Base-by-base conservation (phyloP, 2,329 filamentous ascomycete species). In the Berkeleyomyces rouxiae region DNA sequence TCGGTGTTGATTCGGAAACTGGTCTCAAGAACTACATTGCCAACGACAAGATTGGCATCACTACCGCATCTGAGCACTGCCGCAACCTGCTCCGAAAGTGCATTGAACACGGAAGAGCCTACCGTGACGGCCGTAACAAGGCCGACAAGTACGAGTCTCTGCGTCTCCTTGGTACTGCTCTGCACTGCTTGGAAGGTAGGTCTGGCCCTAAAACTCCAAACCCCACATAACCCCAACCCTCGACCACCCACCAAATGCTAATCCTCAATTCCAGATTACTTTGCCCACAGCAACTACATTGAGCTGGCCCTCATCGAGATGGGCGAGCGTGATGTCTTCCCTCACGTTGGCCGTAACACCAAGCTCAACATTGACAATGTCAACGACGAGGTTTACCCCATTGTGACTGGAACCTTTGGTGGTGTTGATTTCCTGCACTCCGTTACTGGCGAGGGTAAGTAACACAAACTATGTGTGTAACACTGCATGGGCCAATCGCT, bases 1-100 rank as follows among this genome's bases (percentile, higher is more conserved):
- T 96, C 43, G 82, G 81, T 55, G 81, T 97, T 68, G 89, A 97
- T 68, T 79, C 82, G 1, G 76, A 82, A 61, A 86, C 85, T 4
- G 87, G 87, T 68, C 78, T 95, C 75, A 97, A 97, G 77, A 93
- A 91, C 72, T 96, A 96, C 74, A 96, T 96, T 72, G 90, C 91
- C 46, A 90, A 90, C 66, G 91, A 96, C 72, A 76, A 82, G 59
- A 75, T 80, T 64, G 82, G 82, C 55, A 93, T 95, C 71, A 88
- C 87, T 74, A 95, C 87, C 53, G 95, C 89, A 58, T 87, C 90
- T 63, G 77, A 79, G 58, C 83, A 95, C 69, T 82, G 96, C 65
- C 82, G 88, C 61, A 79, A 81, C 66, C 82, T 95, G 1, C 88
- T 96, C 66, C 74, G 78, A 55, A 78, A 80, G 66, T 89, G 82